Percentiles rank a stretch among this genome's conserved stretches.
phyloP scores from a whole-genome alignment of 75 land plant genomes.

The Larix kaempferi region DNA sequence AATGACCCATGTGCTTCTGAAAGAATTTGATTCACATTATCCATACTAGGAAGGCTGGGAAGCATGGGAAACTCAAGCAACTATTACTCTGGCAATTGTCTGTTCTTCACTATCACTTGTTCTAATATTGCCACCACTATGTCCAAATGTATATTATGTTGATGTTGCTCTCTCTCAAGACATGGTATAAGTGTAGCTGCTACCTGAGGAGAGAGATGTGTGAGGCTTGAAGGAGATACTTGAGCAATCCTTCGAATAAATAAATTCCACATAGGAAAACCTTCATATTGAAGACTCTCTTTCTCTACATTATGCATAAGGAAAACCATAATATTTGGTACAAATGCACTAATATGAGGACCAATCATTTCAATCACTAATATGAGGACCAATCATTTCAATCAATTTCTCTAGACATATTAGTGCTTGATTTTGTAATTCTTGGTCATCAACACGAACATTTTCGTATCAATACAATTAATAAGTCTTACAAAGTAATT shows the following conservation, averaged over 20 bases:
- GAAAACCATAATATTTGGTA: constrained; percentile 96
- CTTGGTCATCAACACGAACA: constrained; percentile 69
- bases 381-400: constrained; percentile 90
- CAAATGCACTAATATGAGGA: constrained; percentile 90
- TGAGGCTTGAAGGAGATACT: no score
- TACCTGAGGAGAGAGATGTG: constrained; percentile 86
- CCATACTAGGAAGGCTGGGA: constrained; percentile 72
- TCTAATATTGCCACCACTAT: constrained; percentile 74
- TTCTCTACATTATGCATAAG: constrained; percentile 79
- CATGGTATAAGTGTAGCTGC: constrained; percentile 93
- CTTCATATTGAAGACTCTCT: constrained; percentile 66
- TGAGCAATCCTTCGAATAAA: constrained; percentile 75
- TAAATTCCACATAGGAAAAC: constrained; percentile 76
- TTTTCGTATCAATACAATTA: constrained; percentile 92
- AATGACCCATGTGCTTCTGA: constrained; percentile 76
- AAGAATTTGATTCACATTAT: constrained; percentile 64
- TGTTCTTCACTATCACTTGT: constrained; percentile 70
- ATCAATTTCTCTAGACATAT: constrained; percentile 78
- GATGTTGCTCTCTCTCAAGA: constrained; percentile 66
- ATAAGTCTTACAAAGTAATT: constrained; percentile 91
- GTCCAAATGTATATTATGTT: constrained; percentile 35
- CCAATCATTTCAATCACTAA: no score
- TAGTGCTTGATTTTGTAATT: constrained; percentile 71
- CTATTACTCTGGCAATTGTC: constrained; percentile 51
- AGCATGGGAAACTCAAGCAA: constrained; percentile 81